Conservation (phyloP, 2,329 filamentous ascomycete species). For the Kalmusia sp. region DNA sequence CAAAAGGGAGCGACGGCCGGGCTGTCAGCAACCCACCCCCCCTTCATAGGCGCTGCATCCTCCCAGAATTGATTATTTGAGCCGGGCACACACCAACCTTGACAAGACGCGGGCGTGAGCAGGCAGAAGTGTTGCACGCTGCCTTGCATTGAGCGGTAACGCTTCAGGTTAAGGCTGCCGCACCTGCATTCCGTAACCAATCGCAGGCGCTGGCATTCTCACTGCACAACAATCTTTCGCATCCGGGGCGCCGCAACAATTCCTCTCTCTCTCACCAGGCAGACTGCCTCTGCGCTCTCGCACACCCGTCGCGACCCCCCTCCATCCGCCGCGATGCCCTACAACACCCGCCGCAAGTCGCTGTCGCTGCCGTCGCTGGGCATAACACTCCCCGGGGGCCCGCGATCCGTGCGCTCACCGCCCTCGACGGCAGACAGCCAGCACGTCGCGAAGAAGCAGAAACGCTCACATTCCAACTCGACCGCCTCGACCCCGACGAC, state of each 20-base stretch:
- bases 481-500: conserved; percentile 50
- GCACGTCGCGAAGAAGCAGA: conserved; percentile 67
- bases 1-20: conserved; percentile 10
- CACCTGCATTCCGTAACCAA: conserved; percentile 44
- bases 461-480: conserved; percentile 72
- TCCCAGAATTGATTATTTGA: conserved; percentile 17
- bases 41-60: conserved; percentile 18
- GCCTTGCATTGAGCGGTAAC: conserved; percentile 40
- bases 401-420: conserved; percentile 62
- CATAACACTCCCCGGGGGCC: conserved; percentile 74
- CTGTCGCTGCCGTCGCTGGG: conserved; percentile 91
- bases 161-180: conserved; percentile 38
- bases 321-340: conserved; percentile 73
- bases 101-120: conserved; percentile 19
- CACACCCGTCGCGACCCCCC: no score
- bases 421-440: conserved; percentile 63
- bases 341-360: conserved; percentile 97
- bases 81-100: conserved; percentile 18
- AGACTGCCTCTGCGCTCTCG: conserved; percentile 6
- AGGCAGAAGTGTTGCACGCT: conserved; percentile 40
- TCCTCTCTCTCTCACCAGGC: conserved; percentile 15
- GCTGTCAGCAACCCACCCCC: conserved; percentile 13
- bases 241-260: conserved; percentile 35
- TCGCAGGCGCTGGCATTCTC: conserved; percentile 36
- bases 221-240: conserved; percentile 37